Base-by-base conservation (phyloP, 768 basidiomycete species). In the Hydnomerulius pinastri region DNA sequence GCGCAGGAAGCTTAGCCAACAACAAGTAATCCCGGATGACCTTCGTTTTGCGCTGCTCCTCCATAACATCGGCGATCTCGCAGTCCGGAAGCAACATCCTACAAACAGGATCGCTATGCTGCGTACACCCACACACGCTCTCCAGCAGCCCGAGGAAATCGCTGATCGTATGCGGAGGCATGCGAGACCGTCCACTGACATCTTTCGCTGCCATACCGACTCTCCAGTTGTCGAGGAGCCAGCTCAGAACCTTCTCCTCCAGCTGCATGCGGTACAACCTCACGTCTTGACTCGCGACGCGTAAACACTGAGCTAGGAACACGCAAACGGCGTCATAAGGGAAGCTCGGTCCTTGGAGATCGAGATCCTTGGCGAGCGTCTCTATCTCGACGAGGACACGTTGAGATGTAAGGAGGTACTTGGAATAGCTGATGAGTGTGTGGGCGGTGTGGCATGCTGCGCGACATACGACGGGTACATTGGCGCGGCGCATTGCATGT, bases 321-420 rank as follows among this genome's bases (percentile, higher is more conserved):
- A 76, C 73, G 73, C 95, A 97, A 32, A 96, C 92, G 1, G 95
- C 85, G 62, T 99, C 97, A 59, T 80, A 89, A 0, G 94, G 92
- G 59, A 81, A 86, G 12, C 83, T 72, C 2, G 95, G 94, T 0
- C 94, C 95, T 69, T 98, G 96, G 13, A 97, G 79, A 55, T 92
- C 87, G 50, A 99, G 74, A 54, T 96, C 91, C 54, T 86, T 86
- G 1, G 84, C 79, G 40, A 98, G 73, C 0, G 77, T 74, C 63
- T 93, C 92, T 41, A 98, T 83, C 63, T 95, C 92, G 2, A 70
- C 60, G 12, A 90, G 73, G 38, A 87, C 71, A 12, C 78, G 79
- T 30, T 83, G 80, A 12, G 80, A 68, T 4, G 80, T 74, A 20
- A 90, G 71, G 46, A 79, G 59, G 44, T 59, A 55, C 51, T 66